Percentiles rank a stretch among this genome's conserved stretches.
These are phyloP conservation scores for Poterioochromonas sp. DNA, from an alignment of 352 stramenopile species.

Conservation along the genomic window DNA sequence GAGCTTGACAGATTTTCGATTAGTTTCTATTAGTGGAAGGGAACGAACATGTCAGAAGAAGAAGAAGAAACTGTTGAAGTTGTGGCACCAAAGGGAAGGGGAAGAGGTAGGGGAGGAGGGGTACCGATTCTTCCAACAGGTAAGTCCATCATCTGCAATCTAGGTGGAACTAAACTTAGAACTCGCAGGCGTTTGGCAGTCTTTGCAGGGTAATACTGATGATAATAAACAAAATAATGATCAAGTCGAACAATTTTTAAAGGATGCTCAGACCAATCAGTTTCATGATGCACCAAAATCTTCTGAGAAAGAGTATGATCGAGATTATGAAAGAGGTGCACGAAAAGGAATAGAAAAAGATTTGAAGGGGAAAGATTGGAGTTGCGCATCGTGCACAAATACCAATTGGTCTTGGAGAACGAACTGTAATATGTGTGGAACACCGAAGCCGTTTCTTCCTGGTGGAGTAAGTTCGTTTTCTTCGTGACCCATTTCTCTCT, in stretches of 20 bases:
- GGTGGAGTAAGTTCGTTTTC: not conserved
- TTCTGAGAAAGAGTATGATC: not conserved
- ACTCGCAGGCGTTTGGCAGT: not conserved
- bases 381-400: slow-evolving; percentile 20
- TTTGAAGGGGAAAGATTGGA: slow-evolving; percentile 24
- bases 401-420: slow-evolving; percentile 26
- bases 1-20: no score
- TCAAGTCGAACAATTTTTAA: not conserved
- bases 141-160: not conserved
- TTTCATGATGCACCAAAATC: not conserved
- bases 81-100: no score
- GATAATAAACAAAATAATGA: not conserved
- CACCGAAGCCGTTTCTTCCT: not conserved
- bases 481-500: not conserved
- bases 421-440: slow-evolving; percentile 19
- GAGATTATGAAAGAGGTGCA: not conserved
- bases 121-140: slow-evolving; percentile 8
- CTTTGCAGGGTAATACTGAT: no score
- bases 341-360: slow-evolving; percentile 22
- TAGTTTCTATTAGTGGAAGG: no score
- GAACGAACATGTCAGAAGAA: no score
- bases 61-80: no score
- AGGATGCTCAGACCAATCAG: not conserved
- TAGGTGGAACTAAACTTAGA: not conserved
- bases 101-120: not conserved